Evolutionary conservation across 176 grass and related monocot genomes (phyloP).

Genomic region (Hsuehochloa calcarea): DNA sequence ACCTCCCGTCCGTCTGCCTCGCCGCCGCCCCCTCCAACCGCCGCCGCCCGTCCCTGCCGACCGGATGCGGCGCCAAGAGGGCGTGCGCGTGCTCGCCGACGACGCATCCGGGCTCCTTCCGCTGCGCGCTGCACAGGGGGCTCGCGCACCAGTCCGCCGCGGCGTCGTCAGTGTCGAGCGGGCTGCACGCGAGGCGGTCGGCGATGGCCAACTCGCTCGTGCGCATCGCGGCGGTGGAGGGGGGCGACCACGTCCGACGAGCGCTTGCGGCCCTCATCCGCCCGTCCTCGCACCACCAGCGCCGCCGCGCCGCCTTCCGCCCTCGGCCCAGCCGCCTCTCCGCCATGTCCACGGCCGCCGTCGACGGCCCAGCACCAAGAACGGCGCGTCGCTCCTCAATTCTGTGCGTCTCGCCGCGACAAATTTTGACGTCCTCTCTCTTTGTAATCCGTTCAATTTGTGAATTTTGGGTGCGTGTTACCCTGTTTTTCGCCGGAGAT

Average conservation of each 20-base stretch:
- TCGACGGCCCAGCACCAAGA: background rate
- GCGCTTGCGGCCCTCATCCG: slow-evolving; percentile 52
- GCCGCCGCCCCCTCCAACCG: background rate
- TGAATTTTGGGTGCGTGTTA: background rate
- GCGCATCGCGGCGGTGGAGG: slow-evolving; percentile 59
- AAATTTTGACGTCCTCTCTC: background rate
- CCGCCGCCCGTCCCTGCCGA: background rate
- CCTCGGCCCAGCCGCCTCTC: slow-evolving; percentile 53
- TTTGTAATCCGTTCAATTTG: background rate
- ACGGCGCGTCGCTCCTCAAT: background rate
- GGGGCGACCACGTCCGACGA: slow-evolving; percentile 50
- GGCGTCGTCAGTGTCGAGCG: slow-evolving; percentile 15
- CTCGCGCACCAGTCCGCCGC: background rate
- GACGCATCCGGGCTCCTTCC: slow-evolving; percentile 65
- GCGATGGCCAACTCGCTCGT: slow-evolving; percentile 66
- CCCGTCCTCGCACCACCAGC: slow-evolving; percentile 51
- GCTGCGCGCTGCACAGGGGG: slow-evolving; percentile 53
- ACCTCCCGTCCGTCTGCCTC: background rate
- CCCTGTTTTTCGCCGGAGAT: background rate
- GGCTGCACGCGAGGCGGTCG: slow-evolving; percentile 37
- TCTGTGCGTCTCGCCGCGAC: background rate
- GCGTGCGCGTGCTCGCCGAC: slow-evolving; percentile 65
- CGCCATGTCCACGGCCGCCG: slow-evolving; percentile 26
- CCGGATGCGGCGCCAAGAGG: background rate
- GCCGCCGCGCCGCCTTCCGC: slow-evolving; percentile 35